Evolutionary conservation across 768 basidiomycete genomes (phyloP), one percentile per base, ranked within the genome.

Genomic region (Baorangia bicolor): DNA sequence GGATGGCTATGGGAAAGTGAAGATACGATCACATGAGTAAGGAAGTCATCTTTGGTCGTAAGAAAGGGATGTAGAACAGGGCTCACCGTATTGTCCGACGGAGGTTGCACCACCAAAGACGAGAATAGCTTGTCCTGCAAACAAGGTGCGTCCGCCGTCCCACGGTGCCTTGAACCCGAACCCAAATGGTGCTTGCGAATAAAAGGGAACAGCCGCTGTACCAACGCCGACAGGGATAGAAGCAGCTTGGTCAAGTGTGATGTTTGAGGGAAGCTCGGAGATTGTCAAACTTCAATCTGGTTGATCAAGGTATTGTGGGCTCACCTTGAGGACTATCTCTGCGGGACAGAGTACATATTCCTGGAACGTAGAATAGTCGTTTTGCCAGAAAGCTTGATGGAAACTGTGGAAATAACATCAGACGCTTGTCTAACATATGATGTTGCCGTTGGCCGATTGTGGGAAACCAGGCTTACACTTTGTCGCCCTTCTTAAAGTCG

Each of bases 51-150:
- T 9, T 18, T 35, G 34, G 34, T 18, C 8, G 16, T 7, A 16
- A 35, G 34, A 35, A 5, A 28, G 7, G 28, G 9, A 28, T n/a
- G 28, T 28, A 8, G 28, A 8, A 28, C 28, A 28, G 34, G 34
- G 30, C 53, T 41, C 45, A 73, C 73, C 69, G 41, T 59, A 69
- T 52, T 75, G 73, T 16, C 74, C 76, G 10, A 74, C 62, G 21
- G 68, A 68, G 11, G 65, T 58, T n/a, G 73, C 60, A 18, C 75
- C 74, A 18, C 74, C 74, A 18, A 74, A 49, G 20, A 75, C 55
- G 23, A 75, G 25, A 9, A 67, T 51, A 9, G 73, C 63, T 49
- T 73, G 66, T 14, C 65, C 67, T 9, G 60, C 42, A 52, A 69
- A 69, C 40, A 65, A 66, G 25, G 60, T 67, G 18, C 57, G 54